phyloP scores from a whole-genome alignment of 1,139 yeast genomes.

The Kurtzmaniella natalensis region DNA sequence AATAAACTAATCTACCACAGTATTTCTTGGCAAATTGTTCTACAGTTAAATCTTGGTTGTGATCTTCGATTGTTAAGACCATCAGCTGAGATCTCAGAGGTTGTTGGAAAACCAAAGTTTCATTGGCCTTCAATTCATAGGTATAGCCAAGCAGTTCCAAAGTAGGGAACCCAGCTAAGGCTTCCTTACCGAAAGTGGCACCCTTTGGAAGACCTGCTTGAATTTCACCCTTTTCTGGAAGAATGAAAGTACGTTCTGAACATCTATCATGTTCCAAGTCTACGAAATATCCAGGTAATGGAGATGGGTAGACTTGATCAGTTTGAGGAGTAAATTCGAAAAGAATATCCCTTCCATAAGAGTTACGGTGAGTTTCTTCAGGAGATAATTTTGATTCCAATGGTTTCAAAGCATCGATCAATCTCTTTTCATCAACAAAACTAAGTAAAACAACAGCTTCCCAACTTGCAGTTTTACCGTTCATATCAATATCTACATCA shows the following conservation, averaged over 20 bases:
- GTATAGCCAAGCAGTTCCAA: conserved; percentile 65
- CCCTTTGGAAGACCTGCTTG: conserved; percentile 62
- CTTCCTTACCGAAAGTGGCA: conserved; percentile 63
- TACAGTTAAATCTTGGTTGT: conserved; percentile 42
- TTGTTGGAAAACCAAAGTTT: conserved; percentile 76
- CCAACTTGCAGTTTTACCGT: conserved; percentile 96
- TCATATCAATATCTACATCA: conserved; percentile 84
- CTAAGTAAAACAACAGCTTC: conserved; percentile 96
- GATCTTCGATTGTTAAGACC: conserved; percentile 57
- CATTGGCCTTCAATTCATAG: conserved; percentile 48
- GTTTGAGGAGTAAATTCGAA: conserved; percentile 78
- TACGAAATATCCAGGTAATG: conserved; percentile 72
- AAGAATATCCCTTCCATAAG: conserved; percentile 63
- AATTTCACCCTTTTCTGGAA: conserved; percentile 48
- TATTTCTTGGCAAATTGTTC: conserved; percentile 59
- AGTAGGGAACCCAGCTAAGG: conserved; percentile 90
- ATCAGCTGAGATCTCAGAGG: conserved; percentile 83
- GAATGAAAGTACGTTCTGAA: conserved; percentile 50
- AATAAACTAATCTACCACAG: conserved; percentile 59
- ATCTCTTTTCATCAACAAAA: conserved; percentile 81
- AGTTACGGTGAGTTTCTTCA: conserved; percentile 70
- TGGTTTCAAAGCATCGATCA: conserved; percentile 69
- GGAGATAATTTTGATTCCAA: conserved; percentile 55
- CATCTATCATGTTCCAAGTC: conserved; percentile 80
- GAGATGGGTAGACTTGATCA: conserved; percentile 65